Conservation (phyloP, 768 basidiomycete species). For the Termitomyces titanicus region DNA sequence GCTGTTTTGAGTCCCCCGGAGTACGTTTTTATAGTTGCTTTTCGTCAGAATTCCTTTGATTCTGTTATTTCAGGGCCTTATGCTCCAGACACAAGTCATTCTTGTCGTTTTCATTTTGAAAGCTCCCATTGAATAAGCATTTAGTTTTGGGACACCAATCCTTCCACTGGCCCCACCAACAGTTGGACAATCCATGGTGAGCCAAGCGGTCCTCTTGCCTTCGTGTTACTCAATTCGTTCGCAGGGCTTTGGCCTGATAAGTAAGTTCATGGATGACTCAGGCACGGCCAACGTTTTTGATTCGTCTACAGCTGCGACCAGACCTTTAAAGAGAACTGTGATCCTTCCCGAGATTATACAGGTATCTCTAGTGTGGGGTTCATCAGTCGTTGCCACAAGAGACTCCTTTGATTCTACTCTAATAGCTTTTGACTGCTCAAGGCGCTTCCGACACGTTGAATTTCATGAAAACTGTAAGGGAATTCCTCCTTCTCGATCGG, state of each 20-base stretch:
- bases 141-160: conserved; percentile 72
- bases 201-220: conserved; percentile 13
- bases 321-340: conserved; percentile 32
- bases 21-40: conserved; percentile 32
- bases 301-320: conserved; percentile 46
- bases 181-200: conserved; percentile 77
- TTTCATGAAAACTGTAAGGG: conserved; percentile 48
- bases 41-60: not conserved
- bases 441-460: conserved; percentile 55
- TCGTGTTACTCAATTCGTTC: conserved; percentile 35
- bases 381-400: not conserved
- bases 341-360: conserved; percentile 34
- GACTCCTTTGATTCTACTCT: conserved; percentile 19
- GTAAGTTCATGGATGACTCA: not conserved
- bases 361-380: conserved; percentile 25
- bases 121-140: not conserved
- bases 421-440: conserved; percentile 52
- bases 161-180: conserved; percentile 56
- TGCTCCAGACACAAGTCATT: conserved; percentile 47
- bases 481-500: not conserved
- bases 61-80: conserved; percentile 44
- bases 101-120: not conserved
- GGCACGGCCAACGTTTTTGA: not conserved
- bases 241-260: conserved; percentile 12
- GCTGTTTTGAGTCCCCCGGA: conserved; percentile 67